Evolutionary conservation across 2,329 filamentous ascomycete genomes (phyloP).

Genomic region (Xylaria sp.): DNA sequence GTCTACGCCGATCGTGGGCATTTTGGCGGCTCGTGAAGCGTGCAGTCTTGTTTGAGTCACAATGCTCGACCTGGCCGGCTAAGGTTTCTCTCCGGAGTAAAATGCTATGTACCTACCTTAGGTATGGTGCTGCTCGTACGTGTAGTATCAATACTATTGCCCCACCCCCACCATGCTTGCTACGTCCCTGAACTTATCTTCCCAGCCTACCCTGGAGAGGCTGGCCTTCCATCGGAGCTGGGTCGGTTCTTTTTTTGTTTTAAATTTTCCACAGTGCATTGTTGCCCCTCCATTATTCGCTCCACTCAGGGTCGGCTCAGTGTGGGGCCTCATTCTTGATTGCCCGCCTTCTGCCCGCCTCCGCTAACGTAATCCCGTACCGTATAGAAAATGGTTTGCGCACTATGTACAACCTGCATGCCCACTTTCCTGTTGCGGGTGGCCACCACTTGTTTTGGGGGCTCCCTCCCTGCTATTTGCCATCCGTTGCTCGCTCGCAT

Average conservation of each 20-base stretch:
- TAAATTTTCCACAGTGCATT: constrained; percentile 29
- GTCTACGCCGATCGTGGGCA: constrained; percentile 97
- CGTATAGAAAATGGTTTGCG: neutral
- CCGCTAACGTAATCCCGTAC: constrained; percentile 9
- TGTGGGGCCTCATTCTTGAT: constrained; percentile 11
- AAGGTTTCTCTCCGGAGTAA: constrained; percentile 5
- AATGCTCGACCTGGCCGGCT: neutral
- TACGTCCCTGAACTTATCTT: constrained; percentile 22
- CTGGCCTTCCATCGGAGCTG: constrained; percentile 7
- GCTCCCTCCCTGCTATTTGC: constrained; percentile 11
- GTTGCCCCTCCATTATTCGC: constrained; percentile 23
- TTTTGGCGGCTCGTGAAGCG: constrained; percentile 55
- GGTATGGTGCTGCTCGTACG: neutral
- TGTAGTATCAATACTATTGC: neutral
- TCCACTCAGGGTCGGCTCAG: neutral
- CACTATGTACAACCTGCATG: constrained; percentile 12
- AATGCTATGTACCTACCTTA: no score
- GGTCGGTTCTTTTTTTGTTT: constrained; percentile 14
- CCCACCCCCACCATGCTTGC: constrained; percentile 35
- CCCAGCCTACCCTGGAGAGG: constrained; percentile 21
- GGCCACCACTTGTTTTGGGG: constrained; percentile 12
- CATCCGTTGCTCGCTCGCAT: constrained; percentile 21
- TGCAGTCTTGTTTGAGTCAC: constrained; percentile 35
- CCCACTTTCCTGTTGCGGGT: constrained; percentile 36
- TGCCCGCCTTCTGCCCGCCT: constrained; percentile 13